A percentile compares a stretch with the other conserved stretches of the same genome.
Evolutionary conservation across 352 stramenopile species (phyloP).

Genomic region (Phytophthora tubulina): DNA sequence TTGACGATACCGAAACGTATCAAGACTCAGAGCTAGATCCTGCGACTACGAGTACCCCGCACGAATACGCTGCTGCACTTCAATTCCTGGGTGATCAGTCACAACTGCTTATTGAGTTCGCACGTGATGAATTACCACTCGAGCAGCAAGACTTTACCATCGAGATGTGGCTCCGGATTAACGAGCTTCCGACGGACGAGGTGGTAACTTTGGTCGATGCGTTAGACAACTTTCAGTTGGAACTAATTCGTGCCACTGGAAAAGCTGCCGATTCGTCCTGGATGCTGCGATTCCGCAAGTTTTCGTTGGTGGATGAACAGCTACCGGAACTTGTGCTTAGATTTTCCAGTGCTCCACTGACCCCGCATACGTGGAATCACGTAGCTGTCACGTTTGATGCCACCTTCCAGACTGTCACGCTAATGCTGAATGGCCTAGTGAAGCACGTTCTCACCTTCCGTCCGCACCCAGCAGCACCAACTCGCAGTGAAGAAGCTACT

Average conservation of each 20-base stretch:
- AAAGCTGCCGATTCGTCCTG: conserved; percentile 16
- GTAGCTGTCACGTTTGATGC: conserved; percentile 38
- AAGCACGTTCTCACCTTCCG: conserved; percentile 31
- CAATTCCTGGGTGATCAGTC: conserved; percentile 37
- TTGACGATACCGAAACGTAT: background rate
- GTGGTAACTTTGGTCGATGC: conserved; percentile 47
- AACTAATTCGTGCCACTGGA: conserved; percentile 22
- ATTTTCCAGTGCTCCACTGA: conserved; percentile 31
- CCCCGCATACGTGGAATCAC: conserved; percentile 38
- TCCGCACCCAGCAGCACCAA: conserved; percentile 11
- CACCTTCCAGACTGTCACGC: conserved; percentile 31
- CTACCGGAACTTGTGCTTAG: conserved; percentile 33
- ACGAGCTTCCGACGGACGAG: conserved; percentile 17
- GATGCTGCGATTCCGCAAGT: conserved; percentile 44
- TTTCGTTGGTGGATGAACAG: conserved; percentile 36
- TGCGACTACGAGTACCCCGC: background rate
- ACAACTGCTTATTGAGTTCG: conserved; percentile 37
- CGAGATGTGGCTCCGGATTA: conserved; percentile 53
- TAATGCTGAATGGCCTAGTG: conserved; percentile 41
- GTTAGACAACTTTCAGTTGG: conserved; percentile 45
- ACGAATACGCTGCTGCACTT: conserved; percentile 42
- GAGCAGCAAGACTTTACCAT: conserved; percentile 49
- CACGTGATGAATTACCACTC: conserved; percentile 12
- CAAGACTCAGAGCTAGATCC: background rate
- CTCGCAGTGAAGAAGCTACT: conserved; percentile 10